These are phyloP conservation scores for Starmerella powellii DNA, from an alignment of 805 yeast genomes.

Conservation along the genomic window DNA sequence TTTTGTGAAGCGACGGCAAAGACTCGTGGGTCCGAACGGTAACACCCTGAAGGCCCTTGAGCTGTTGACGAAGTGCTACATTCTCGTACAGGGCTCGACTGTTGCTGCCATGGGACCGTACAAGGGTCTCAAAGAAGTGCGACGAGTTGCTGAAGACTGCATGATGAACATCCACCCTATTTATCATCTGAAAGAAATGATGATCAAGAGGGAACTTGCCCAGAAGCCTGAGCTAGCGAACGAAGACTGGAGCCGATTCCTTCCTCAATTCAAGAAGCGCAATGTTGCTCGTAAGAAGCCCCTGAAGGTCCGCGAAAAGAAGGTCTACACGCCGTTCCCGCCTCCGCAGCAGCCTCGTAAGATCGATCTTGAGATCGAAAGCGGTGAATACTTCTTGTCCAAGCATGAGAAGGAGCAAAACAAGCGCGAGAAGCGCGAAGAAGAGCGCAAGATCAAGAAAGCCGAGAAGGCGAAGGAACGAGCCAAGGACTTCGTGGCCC, in stretches of 20 bases:
- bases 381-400: conserved; percentile 94
- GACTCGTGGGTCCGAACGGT: conserved; percentile 93
- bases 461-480: conserved; percentile 56
- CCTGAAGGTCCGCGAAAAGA: conserved; percentile 52
- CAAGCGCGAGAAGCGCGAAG: conserved; percentile 63
- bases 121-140: conserved; percentile 79
- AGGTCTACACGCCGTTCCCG: conserved; percentile 96
- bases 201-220: conserved; percentile 92
- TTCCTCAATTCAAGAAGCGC: conserved; percentile 93
- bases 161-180: conserved; percentile 97
- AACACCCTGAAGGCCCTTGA: conserved; percentile 93
- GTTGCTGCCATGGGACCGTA: conserved; percentile 95
- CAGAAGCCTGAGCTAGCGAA: conserved; percentile 90
- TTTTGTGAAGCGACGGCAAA: conserved; percentile 88
- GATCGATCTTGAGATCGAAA: conserved; percentile 91
- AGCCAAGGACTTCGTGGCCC: conserved; percentile 71
- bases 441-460: conserved; percentile 61
- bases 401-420: conserved; percentile 67
- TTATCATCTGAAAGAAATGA: conserved; percentile 89
- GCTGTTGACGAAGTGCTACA: conserved; percentile 86
- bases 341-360: conserved; percentile 95
- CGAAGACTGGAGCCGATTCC: conserved; percentile 93
- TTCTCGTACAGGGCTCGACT: conserved; percentile 93
- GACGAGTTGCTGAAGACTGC: conserved; percentile 94
- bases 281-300: conserved; percentile 91